A percentile compares a stretch with the other conserved stretches of the same genome.
Conservation (phyloP, 352 stramenopile genomes). For the Pelagophyceae sp. region DNA sequence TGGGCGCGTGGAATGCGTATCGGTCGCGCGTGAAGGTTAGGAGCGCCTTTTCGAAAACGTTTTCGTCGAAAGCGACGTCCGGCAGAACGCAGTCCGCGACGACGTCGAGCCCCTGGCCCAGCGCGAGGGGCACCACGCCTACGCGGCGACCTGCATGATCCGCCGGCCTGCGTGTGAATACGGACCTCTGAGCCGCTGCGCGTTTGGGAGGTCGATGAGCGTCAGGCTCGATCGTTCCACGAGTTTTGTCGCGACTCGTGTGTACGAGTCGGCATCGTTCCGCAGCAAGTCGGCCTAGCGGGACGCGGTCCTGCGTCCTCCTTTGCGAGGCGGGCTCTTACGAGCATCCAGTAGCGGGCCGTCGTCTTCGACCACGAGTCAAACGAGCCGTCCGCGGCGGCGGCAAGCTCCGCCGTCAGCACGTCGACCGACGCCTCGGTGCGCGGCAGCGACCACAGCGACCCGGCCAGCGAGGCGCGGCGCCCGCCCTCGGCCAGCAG, state of each 20-base stretch:
- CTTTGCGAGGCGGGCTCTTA: too few species aligned
- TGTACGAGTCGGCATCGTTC: neutral
- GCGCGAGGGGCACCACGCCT: neutral
- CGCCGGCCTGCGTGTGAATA: too few species aligned
- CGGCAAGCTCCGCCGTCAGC: neutral
- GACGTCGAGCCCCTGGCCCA: neutral
- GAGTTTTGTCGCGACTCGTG: neutral
- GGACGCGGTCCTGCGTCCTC: too few species aligned
- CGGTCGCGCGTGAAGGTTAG: neutral
- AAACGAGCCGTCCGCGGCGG: neutral
- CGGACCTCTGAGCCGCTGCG: neutral
- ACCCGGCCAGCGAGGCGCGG: too few species aligned
- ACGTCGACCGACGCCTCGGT: neutral
- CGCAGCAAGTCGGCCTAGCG: neutral
- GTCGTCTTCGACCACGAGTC: neutral
- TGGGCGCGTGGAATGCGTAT: neutral
- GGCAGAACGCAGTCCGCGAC: conserved; percentile 4
- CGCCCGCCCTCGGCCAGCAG: too few species aligned
- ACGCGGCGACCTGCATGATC: neutral
- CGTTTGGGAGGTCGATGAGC: neutral
- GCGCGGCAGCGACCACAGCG: neutral
- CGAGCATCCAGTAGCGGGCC: neutral
- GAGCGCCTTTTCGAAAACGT: neutral
- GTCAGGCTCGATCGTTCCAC: neutral
- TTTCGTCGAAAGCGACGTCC: neutral